Conservation (phyloP, 129 eudicot species). For the Flaveria linearis region DNA sequence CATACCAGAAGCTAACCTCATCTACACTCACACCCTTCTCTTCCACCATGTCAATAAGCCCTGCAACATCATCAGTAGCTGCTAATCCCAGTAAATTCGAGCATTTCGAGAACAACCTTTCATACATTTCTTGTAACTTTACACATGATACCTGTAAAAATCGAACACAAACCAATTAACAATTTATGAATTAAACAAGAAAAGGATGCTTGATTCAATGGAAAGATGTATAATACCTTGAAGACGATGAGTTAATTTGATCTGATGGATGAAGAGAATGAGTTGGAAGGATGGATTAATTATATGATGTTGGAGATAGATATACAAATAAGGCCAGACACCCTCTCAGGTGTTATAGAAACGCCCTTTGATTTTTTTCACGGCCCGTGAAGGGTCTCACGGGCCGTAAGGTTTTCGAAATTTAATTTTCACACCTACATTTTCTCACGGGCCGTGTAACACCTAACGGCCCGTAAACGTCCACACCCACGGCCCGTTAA, state of each 20-base stretch:
- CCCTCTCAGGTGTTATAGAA: no score
- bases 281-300: constrained; percentile 16
- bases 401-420: no score
- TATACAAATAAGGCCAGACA: no score
- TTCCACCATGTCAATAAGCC: constrained; percentile 51
- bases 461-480: no score
- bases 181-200: neutral
- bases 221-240: neutral
- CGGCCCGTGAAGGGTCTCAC: no score
- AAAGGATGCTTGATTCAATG: neutral
- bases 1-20: constrained; percentile 71
- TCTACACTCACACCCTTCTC: constrained; percentile 44
- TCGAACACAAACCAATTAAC: neutral
- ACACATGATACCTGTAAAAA: constrained; percentile 36
- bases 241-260: constrained; percentile 7
- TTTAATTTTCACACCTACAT: no score
- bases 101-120: constrained; percentile 22
- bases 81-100: constrained; percentile 71
- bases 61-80: constrained; percentile 63
- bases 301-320: constrained; percentile 26
- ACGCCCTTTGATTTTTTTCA: no score
- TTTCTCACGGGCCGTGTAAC: no score
- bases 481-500: no score
- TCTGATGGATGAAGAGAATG: neutral
- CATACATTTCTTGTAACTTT: constrained; percentile 35